Conservation (phyloP, 2,329 filamentous ascomycete genomes). For the Alternaria tenuissima region DNA sequence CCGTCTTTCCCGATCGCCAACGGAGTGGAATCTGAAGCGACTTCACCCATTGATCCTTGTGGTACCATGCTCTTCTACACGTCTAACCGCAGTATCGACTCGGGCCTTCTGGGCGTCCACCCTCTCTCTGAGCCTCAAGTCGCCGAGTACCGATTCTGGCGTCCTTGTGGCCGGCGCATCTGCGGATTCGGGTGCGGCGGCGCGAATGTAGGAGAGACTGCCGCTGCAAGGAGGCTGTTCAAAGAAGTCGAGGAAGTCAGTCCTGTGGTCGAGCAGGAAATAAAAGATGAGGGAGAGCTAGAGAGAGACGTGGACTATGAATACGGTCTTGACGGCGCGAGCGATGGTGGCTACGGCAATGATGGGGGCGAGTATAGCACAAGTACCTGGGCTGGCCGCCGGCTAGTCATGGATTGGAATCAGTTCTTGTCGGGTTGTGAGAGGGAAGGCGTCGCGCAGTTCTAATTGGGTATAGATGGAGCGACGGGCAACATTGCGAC, state of each 20-base stretch:
- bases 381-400: slow-evolving; percentile 24
- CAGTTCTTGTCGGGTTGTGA: slow-evolving; percentile 25
- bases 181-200: slow-evolving; percentile 47
- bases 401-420: slow-evolving; percentile 24
- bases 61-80: slow-evolving; percentile 44
- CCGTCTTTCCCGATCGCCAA: slow-evolving; percentile 40
- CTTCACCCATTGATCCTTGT: slow-evolving; percentile 36
- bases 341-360: background rate
- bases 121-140: slow-evolving; percentile 45
- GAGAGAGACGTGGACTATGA: background rate
- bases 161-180: slow-evolving; percentile 38
- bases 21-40: slow-evolving; percentile 33
- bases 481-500: background rate
- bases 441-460: slow-evolving; percentile 30
- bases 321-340: slow-evolving; percentile 8
- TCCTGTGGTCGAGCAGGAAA: background rate
- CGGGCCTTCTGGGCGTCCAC: slow-evolving; percentile 39
- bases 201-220: slow-evolving; percentile 36
- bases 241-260: slow-evolving; percentile 29
- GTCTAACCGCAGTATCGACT: slow-evolving; percentile 37
- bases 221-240: slow-evolving; percentile 45
- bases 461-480: slow-evolving; percentile 10
- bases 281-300: background rate
- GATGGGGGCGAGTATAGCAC: background rate
- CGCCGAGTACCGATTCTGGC: slow-evolving; percentile 50